phyloP scores from a whole-genome alignment of 1,284 basidiomycete genomes.

The Ustilago xerochloae region DNA sequence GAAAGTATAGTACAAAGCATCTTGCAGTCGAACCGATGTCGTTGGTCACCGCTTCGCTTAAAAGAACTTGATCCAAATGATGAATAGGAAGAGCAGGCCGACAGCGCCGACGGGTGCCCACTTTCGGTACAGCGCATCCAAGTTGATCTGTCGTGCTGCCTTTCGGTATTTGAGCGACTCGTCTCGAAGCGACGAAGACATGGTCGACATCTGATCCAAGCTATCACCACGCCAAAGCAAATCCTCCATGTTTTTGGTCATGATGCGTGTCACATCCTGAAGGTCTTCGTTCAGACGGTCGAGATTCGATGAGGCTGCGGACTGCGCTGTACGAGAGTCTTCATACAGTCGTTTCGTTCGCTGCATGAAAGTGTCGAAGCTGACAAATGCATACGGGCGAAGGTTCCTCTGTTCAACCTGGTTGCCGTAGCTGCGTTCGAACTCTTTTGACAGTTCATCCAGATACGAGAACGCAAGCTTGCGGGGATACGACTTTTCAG shows the following conservation, averaged over 20 bases:
- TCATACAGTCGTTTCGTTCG: slow-evolving; percentile 94
- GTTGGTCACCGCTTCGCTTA: too few species aligned
- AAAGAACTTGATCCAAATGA: slow-evolving; percentile 90
- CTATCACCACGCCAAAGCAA: slow-evolving; percentile 96
- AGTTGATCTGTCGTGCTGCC: slow-evolving; percentile 92
- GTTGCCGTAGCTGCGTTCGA: slow-evolving; percentile 71
- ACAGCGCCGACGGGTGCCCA: slow-evolving; percentile 79
- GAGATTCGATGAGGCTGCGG: slow-evolving; percentile 76
- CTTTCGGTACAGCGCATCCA: slow-evolving; percentile 91
- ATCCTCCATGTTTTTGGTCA: slow-evolving; percentile 99
- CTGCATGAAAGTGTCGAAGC: slow-evolving; percentile 92
- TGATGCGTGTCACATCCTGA: slow-evolving; percentile 96
- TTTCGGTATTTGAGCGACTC: slow-evolving; percentile 98
- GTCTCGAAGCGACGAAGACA: slow-evolving; percentile 95
- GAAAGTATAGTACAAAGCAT: background rate
- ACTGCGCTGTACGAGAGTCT: slow-evolving; percentile 87
- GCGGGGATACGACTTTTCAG: slow-evolving; percentile 95
- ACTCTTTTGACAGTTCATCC: slow-evolving; percentile 96
- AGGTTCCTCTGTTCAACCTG: slow-evolving; percentile 62
- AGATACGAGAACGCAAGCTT: slow-evolving; percentile 98
- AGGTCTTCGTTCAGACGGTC: slow-evolving; percentile 94
- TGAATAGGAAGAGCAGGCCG: slow-evolving; percentile 75
- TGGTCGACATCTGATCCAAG: slow-evolving; percentile 92
- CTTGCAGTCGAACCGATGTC: too few species aligned
- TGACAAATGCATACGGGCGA: slow-evolving; percentile 65